Conservation (phyloP, 257 asterid species). For the Primulina eburnea region DNA sequence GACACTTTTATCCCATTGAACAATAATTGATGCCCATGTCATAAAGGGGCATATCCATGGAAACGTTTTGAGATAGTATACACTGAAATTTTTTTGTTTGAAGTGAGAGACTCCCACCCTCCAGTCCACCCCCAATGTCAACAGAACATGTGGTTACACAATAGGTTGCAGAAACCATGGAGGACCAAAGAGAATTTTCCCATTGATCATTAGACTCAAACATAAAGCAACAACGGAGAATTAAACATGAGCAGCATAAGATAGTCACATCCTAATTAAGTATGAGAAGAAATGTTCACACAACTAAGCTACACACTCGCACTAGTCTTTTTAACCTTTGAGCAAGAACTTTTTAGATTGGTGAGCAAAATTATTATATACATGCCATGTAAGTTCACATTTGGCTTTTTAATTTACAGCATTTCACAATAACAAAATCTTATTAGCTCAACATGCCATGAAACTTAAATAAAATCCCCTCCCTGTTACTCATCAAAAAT, state of each 20-base stretch:
- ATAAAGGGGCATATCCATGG: neutral
- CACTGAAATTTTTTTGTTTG: no score
- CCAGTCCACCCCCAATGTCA: neutral
- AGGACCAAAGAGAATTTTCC: neutral
- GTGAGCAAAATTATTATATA: no score
- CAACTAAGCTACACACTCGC: no score
- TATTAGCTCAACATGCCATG: neutral
- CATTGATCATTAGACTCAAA: neutral
- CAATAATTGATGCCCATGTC: neutral
- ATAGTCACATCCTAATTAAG: neutral
- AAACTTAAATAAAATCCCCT: no score
- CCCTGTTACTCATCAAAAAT: neutral
- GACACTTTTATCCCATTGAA: conserved; percentile 1
- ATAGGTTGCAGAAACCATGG: conserved; percentile 1
- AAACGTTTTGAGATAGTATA: no score
- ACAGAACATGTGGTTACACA: neutral
- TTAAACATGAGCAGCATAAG: neutral
- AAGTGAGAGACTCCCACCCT: neutral
- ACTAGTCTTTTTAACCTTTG: no score
- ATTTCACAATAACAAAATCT: no score
- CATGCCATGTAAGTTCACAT: no score
- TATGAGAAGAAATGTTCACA: neutral
- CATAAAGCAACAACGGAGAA: neutral
- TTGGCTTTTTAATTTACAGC: no score
- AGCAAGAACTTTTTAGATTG: no score